A percentile compares a stretch with the other conserved stretches of the same genome.
phyloP scores from a whole-genome alignment of 2,329 filamentous ascomycete species.

The Colletotrichum nymphaeae region DNA sequence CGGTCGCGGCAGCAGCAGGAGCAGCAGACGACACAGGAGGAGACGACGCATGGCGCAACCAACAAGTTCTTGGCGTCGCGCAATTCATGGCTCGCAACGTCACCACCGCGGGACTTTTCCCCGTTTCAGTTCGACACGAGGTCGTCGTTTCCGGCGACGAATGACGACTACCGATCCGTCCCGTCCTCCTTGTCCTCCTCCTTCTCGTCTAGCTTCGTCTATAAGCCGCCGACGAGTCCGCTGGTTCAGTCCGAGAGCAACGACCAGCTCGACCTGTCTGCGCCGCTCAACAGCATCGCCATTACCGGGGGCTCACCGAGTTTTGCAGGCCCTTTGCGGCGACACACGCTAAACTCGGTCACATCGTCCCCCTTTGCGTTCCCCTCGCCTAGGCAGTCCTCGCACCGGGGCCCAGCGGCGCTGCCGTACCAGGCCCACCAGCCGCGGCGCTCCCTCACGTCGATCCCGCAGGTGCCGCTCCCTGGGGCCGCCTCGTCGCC shows the following conservation, averaged over 20 bases:
- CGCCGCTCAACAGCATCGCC: constrained; percentile 63
- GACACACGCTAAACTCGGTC: constrained; percentile 79
- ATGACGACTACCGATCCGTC: constrained; percentile 54
- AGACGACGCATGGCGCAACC: constrained; percentile 5
- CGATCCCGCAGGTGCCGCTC: constrained; percentile 59
- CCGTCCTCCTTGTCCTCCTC: constrained; percentile 77
- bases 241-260: constrained; percentile 90
- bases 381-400: constrained; percentile 47
- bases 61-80: constrained; percentile 33
- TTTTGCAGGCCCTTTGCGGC: constrained; percentile 55
- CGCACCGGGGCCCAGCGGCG: constrained; percentile 67
- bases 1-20: not conserved
- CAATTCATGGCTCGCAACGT: constrained; percentile 64
- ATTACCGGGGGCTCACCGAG: constrained; percentile 50
- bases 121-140: constrained; percentile 57
- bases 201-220: constrained; percentile 81
- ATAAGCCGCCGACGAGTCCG: constrained; percentile 91
- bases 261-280: constrained; percentile 76
- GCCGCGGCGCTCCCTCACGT: constrained; percentile 79
- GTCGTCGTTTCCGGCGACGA: constrained; percentile 44
- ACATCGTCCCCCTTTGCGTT: constrained; percentile 57
- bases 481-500: constrained; percentile 53
- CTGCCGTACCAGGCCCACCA: constrained; percentile 82
- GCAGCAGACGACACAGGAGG: constrained; percentile 14
- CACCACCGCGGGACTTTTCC: constrained; percentile 64